Percentiles rank a stretch among this genome's conserved stretches.
These are phyloP conservation scores for Debaryomyces tyrocola DNA, from an alignment of 805 yeast genomes.

Conservation along the genomic window DNA sequence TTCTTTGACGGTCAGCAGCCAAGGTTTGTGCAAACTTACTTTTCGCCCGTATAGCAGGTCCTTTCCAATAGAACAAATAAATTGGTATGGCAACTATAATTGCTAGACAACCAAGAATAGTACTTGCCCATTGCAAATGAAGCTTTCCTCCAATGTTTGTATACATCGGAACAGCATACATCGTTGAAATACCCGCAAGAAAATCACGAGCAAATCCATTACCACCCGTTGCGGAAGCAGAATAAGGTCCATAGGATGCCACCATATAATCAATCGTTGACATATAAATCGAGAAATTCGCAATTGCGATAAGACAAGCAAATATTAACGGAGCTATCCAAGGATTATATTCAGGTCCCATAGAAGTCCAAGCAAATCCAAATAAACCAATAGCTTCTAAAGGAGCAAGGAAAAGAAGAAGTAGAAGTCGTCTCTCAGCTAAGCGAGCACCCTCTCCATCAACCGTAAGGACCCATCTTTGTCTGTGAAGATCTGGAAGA, in stretches of 20 bases:
- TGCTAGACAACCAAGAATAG: conserved; percentile 35
- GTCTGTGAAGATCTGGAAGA: conserved; percentile 33
- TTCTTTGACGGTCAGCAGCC: conserved; percentile 26
- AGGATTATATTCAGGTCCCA: conserved; percentile 38
- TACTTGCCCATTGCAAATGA: conserved; percentile 40
- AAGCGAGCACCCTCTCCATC: conserved; percentile 25
- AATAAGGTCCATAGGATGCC: conserved; percentile 41
- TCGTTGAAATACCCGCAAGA: conserved; percentile 39
- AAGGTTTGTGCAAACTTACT: conserved; percentile 39
- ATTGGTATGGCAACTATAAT: conserved; percentile 37
- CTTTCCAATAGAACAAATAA: conserved; percentile 41
- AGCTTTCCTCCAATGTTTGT: conserved; percentile 27
- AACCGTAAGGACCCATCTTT: conserved; percentile 18
- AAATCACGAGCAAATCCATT: conserved; percentile 44
- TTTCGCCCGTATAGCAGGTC: conserved; percentile 33
- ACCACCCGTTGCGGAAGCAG: conserved; percentile 46
- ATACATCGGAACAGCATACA: conserved; percentile 40
- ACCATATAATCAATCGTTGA: conserved; percentile 46
- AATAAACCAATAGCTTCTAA: conserved; percentile 39
- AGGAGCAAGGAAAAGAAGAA: conserved; percentile 37
- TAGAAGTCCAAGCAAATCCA: conserved; percentile 43
- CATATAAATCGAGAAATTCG: conserved; percentile 44
- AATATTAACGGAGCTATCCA: conserved; percentile 45
- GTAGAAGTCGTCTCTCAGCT: conserved; percentile 28
- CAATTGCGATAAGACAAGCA: conserved; percentile 35